Percentiles rank a stretch among this genome's conserved stretches.
Conservation (phyloP, 140 eudicot species). For the Anethum foeniculum region DNA sequence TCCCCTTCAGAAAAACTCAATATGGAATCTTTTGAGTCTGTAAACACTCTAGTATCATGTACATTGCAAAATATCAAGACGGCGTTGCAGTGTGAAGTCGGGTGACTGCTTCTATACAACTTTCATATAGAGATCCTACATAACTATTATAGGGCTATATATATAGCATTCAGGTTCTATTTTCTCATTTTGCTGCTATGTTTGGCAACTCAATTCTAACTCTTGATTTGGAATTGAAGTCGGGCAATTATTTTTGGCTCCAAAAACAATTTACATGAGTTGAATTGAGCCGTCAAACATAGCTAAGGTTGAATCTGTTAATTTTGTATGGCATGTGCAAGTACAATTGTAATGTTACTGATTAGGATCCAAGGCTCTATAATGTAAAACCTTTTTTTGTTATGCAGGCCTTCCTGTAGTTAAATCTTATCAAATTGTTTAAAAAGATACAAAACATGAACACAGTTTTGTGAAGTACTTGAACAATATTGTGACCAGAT, state of each 20-base stretch:
- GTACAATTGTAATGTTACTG: not conserved
- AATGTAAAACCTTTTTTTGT: not conserved
- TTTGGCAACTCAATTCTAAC: conserved; percentile 9
- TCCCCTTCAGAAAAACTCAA: conserved; percentile 53
- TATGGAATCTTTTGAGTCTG: conserved; percentile 70
- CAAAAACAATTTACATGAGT: not conserved
- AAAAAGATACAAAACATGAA: not conserved
- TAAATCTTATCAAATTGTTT: not conserved
- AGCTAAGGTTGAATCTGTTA: not conserved
- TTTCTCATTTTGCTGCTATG: not conserved
- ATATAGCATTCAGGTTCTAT: not conserved
- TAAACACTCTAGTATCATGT: conserved; percentile 55
- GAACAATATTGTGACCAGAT: not conserved
- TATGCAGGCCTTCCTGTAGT: not conserved
- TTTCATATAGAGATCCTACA: not conserved
- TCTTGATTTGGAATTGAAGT: not conserved
- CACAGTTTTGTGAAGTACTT: not conserved
- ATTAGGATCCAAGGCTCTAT: not conserved
- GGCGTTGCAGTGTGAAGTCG: conserved; percentile 66
- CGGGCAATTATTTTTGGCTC: not conserved
- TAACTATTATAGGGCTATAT: not conserved
- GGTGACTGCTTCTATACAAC: conserved; percentile 21
- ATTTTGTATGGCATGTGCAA: not conserved
- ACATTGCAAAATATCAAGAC: conserved; percentile 65
- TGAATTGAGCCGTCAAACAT: conserved; percentile 4